Percentiles rank a stretch among this genome's conserved stretches.
phyloP scores from a whole-genome alignment of 345 rosid genomes.

The Euphorbia peplus region DNA sequence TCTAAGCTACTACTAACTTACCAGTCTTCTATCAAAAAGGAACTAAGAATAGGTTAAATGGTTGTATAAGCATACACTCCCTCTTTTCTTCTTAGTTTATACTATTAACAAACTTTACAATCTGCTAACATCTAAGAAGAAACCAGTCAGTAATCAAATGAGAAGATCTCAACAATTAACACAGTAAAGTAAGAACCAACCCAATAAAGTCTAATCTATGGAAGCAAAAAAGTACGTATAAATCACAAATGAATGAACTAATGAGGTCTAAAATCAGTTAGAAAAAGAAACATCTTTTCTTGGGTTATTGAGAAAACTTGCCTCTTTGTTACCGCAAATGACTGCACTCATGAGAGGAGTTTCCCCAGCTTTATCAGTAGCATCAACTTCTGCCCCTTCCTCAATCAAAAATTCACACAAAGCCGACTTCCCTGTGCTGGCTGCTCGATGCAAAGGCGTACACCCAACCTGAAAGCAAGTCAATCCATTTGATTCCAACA shows the following conservation, averaged over 20 bases:
- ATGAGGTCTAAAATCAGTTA: neutral
- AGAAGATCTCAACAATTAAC: neutral
- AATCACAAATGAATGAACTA: neutral
- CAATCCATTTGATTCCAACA: neutral
- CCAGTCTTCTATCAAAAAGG: neutral
- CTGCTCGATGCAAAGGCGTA: slow-evolving; percentile 87
- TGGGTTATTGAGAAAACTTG: slow-evolving; percentile 16
- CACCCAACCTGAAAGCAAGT: slow-evolving; percentile 62
- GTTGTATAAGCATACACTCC: neutral
- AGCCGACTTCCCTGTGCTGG: slow-evolving; percentile 71
- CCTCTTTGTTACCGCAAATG: slow-evolving; percentile 65
- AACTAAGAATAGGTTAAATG: neutral
- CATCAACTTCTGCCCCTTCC: slow-evolving; percentile 90
- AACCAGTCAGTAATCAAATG: neutral
- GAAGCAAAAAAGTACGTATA: neutral
- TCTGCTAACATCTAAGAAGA: neutral
- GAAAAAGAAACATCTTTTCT: neutral
- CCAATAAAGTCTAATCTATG: neutral
- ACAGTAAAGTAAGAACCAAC: neutral
- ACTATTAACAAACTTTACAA: neutral
- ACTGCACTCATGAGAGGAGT: slow-evolving; percentile 88
- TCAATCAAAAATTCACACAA: slow-evolving; percentile 74
- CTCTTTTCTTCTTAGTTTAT: neutral
- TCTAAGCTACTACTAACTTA: neutral
- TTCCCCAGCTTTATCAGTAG: slow-evolving; percentile 74